Percentiles rank a stretch among this genome's conserved stretches.
Conservation (phyloP, 495 filamentous ascomycete species). For the Xylaria nigripes region DNA sequence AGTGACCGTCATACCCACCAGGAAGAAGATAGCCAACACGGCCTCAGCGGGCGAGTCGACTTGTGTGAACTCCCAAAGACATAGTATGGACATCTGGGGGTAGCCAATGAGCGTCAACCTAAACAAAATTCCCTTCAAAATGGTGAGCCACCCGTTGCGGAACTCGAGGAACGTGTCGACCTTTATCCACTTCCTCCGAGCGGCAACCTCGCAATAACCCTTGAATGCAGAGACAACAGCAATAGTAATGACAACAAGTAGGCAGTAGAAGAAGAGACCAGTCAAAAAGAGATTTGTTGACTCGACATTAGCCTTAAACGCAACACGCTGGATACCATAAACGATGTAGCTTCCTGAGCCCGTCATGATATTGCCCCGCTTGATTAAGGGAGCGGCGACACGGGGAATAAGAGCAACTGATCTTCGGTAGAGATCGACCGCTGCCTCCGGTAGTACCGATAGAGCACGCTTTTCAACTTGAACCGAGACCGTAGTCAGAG, state of each 20-base stretch:
- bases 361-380: conserved; percentile 41
- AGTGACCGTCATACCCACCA: conserved; percentile 70
- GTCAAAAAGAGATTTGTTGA: conserved; percentile 91
- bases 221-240: conserved; percentile 74
- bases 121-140: conserved; percentile 87
- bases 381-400: conserved; percentile 30
- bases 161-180: conserved; percentile 88
- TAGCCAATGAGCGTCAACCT: conserved; percentile 86
- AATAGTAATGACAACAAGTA: conserved; percentile 67
- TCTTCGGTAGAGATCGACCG: conserved; percentile 37
- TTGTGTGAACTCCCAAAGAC: conserved; percentile 88
- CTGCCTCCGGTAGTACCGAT: conserved; percentile 31
- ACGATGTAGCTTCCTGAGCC: conserved; percentile 55
- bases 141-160: conserved; percentile 72
- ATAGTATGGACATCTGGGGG: conserved; percentile 85
- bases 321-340: conserved; percentile 81
- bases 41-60: conserved; percentile 82
- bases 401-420: conserved; percentile 40
- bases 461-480: conserved; percentile 66
- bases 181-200: conserved; percentile 71
- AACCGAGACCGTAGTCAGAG: conserved; percentile 68
- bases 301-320: conserved; percentile 79
- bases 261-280: conserved; percentile 78
- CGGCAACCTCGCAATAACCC: conserved; percentile 59
- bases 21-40: conserved; percentile 81